These are phyloP conservation scores for Xylariales sp. DNA, from an alignment of 2,329 filamentous ascomycete species.

Conservation along the genomic window DNA sequence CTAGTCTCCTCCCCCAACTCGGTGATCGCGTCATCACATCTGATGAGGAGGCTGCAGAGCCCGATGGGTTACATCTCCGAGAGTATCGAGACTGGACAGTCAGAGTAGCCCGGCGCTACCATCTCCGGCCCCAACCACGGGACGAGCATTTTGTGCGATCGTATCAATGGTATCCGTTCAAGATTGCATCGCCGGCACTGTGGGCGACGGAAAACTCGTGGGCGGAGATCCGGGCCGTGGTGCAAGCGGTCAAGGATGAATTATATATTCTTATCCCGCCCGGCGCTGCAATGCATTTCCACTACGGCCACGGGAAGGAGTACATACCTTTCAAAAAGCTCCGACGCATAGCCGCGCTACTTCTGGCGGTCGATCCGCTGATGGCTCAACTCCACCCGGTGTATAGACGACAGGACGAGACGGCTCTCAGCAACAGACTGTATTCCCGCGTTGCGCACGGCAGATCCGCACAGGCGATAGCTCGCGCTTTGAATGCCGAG, in stretches of 20 bases:
- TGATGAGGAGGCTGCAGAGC: not conserved
- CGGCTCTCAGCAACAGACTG: constrained; percentile 37
- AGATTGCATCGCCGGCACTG: constrained; percentile 41
- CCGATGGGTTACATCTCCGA: constrained; percentile 1
- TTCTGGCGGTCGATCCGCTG: constrained; percentile 42
- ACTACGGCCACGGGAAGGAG: constrained; percentile 40
- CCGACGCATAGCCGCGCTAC: constrained; percentile 40
- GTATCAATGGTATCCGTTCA: constrained; percentile 26
- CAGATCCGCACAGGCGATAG: not conserved
- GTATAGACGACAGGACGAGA: constrained; percentile 17
- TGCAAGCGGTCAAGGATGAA: constrained; percentile 23
- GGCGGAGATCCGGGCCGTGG: constrained; percentile 36
- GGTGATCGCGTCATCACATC: constrained; percentile 17
- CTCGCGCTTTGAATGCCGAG: not conserved
- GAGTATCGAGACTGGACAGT: constrained; percentile 2
- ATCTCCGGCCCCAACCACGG: accelerated
- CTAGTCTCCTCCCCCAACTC: not conserved
- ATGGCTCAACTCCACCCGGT: constrained; percentile 41
- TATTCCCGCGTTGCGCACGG: constrained; percentile 40
- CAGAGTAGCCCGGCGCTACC: not conserved
- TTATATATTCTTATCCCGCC: constrained; percentile 37
- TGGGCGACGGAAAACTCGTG: constrained; percentile 39
- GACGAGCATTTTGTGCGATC: not conserved
- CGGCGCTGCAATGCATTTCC: constrained; percentile 37
- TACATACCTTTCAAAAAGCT: constrained; percentile 36